Percentiles rank a stretch among this genome's conserved stretches.
Evolutionary conservation across 1,284 basidiomycete species (phyloP).

Genomic region (Ceratobasidium sp.): DNA sequence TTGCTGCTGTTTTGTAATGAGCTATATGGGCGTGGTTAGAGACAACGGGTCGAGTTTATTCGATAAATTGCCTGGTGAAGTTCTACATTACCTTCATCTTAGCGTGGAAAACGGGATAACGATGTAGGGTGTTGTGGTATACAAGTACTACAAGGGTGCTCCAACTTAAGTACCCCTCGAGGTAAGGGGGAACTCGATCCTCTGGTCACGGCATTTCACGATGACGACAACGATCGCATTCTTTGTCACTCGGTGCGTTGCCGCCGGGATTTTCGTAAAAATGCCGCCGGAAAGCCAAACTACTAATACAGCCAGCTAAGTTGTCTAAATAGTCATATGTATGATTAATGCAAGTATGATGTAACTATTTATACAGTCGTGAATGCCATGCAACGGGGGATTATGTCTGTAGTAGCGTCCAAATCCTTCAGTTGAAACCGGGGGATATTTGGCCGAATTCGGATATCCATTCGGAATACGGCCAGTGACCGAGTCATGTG

Average conservation of each 20-base stretch:
- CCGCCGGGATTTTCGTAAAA: conserved; percentile 28
- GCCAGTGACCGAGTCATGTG: conserved; percentile 4
- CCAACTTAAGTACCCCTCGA: not conserved
- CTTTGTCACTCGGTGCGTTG: conserved; percentile 2
- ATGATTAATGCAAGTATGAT: not conserved
- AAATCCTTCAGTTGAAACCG: not conserved
- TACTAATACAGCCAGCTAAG: not conserved
- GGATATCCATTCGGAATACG: conserved; percentile 44
- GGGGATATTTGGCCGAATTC: conserved; percentile 24
- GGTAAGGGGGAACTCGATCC: not conserved
- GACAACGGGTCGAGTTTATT: not conserved
- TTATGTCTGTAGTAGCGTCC: conserved; percentile 9
- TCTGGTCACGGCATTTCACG: not conserved
- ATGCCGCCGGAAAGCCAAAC: conserved; percentile 21
- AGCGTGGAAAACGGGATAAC: not conserved
- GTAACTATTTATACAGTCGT: conserved; percentile 1
- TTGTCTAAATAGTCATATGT: not conserved
- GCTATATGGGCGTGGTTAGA: conserved; percentile 55
- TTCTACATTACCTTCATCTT: conserved; percentile 24
- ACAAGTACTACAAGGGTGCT: not conserved
- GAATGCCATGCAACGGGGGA: not conserved
- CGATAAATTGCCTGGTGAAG: not conserved
- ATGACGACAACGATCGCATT: conserved; percentile 26
- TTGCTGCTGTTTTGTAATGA: conserved; percentile 60
- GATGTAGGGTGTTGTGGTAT: not conserved